Base-by-base conservation (phyloP, 2,329 filamentous ascomycete species). In the Aspergillus fructus region DNA sequence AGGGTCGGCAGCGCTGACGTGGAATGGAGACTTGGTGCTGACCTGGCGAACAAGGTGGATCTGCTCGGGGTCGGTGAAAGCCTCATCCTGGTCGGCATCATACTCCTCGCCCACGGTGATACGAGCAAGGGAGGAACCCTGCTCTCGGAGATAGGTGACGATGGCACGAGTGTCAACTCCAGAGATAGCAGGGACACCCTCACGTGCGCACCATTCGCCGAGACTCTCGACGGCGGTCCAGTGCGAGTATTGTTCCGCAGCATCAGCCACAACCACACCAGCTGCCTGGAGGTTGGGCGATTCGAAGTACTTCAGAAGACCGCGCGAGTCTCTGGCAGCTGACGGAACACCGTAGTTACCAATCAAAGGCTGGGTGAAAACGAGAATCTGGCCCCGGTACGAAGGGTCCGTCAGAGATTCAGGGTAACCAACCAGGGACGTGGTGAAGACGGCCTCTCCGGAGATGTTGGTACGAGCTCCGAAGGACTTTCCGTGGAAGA, bases 301-400 rank as follows among this genome's bases (percentile, higher is more conserved):
- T 79, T 99, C 94, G 71, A 99, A 99, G 83, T 97, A 96, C 80
- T 94, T 94, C 74, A 97, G 83, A 59, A 99, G 85, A 68, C 94
- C 94, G 76, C 87, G 90, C 76, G 93, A 81, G 76, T 99, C 94
- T 64, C 91, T 89, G 69, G 87, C 84, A 63, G 83, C 86, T 33
- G 92, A 96, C 15, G 94, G 94, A 17, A 99, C 93, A 68, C 94
- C 94, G 74, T 99, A 99, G 84, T 99, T 99, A 73, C 94, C 94
- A 71, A 99, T 97, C 66, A 99, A 81, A 37, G 94, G 94, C 76
- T 97, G 93, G 65, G 94, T 99, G 83, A 97, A 97, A 77, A 97
- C 93, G 68, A 99, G 83, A 66, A 99, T 97, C 81, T 99, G 94
- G 53, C 78, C 85, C 65, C 85, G 85, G 75, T 88, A 88, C 56